Evolutionary conservation across 2,329 filamentous ascomycete species (phyloP).

Genomic region (Fusarium heterosporum): DNA sequence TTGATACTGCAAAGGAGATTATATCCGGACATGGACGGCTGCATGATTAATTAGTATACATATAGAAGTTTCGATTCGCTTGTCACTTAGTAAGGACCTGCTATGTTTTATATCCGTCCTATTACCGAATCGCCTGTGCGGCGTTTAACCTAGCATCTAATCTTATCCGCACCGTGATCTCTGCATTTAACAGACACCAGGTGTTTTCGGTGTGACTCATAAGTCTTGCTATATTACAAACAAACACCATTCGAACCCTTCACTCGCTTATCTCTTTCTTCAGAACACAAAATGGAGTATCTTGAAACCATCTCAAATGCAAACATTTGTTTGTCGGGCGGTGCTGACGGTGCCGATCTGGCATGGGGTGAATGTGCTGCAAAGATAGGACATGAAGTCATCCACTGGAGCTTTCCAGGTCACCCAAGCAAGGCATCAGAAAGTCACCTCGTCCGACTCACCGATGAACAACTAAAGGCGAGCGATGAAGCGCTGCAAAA

Average conservation of each 20-base stretch:
- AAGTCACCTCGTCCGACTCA: background rate
- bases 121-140: too few species aligned
- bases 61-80: too few species aligned
- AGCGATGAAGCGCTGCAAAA: background rate
- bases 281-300: background rate
- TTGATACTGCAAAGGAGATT: background rate
- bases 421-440: background rate
- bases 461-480: background rate
- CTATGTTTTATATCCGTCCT: too few species aligned
- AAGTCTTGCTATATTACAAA: too few species aligned
- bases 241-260: too few species aligned
- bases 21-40: too few species aligned
- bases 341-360: constrained; percentile 10
- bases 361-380: constrained; percentile 1
- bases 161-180: too few species aligned
- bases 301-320: background rate
- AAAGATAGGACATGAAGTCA: background rate
- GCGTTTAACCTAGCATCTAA: too few species aligned
- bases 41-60: too few species aligned
- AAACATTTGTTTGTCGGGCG: constrained; percentile 2
- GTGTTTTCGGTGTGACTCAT: too few species aligned
- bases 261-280: background rate
- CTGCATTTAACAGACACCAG: too few species aligned
- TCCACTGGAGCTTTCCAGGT: constrained; percentile 7
- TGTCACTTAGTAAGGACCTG: too few species aligned